Evolutionary conservation across 495 filamentous ascomycete genomes (phyloP).

Genomic region (Penicillium flavigenum): DNA sequence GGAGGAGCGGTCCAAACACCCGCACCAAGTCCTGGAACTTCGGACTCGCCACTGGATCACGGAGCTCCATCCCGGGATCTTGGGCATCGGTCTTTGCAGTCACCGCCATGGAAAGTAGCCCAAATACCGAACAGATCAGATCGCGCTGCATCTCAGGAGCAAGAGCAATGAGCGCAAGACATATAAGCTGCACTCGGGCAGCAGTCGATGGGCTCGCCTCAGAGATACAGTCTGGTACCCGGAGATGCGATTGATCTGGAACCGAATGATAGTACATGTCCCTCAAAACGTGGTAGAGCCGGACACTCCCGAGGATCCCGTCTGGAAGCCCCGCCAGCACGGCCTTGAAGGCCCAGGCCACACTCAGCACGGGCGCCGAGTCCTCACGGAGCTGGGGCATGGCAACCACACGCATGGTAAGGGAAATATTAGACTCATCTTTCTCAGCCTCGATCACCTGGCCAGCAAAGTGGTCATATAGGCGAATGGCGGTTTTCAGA

Average conservation of each 20-base stretch:
- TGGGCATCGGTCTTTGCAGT: constrained; percentile 26
- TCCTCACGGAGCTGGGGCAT: constrained; percentile 24
- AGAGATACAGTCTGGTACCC: constrained; percentile 14
- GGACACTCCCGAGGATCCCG: constrained; percentile 68
- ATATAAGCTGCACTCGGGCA: constrained; percentile 31
- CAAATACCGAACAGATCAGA: constrained; percentile 44
- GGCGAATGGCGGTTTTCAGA: constrained; percentile 29
- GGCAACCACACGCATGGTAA: constrained; percentile 34
- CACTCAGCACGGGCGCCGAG: constrained; percentile 56
- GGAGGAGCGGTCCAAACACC: constrained; percentile 39
- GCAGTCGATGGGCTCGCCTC: constrained; percentile 19
- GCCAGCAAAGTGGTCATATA: constrained; percentile 42
- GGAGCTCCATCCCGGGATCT: constrained; percentile 17
- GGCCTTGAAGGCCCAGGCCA: constrained; percentile 70
- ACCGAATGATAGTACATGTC: constrained; percentile 55
- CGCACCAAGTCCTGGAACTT: constrained; percentile 31
- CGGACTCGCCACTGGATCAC: constrained; percentile 20
- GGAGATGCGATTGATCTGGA: constrained; percentile 45
- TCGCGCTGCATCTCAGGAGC: constrained; percentile 40
- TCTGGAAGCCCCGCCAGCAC: constrained; percentile 69
- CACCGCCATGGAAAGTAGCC: constrained; percentile 34
- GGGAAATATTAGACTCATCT: constrained; percentile 33
- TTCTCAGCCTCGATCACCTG: constrained; percentile 38
- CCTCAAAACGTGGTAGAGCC: constrained; percentile 64
- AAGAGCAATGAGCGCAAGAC: constrained; percentile 41